Conservation (phyloP, 2,329 filamentous ascomycete species). For the Lasiodiplodia sp. region DNA sequence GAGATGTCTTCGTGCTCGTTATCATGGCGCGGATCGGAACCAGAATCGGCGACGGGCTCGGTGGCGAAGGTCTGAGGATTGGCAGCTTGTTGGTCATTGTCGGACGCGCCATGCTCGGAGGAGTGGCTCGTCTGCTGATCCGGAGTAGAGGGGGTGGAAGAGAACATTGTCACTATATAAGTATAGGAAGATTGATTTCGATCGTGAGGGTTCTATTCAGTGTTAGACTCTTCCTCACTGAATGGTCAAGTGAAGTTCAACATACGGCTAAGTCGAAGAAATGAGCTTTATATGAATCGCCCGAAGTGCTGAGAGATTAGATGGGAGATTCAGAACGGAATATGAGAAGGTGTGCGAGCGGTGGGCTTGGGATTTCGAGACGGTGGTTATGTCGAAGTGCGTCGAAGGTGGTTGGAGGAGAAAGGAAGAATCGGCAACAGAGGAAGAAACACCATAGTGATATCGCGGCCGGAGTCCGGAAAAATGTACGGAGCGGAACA, state of each 20-base stretch:
- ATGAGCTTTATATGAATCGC: no score
- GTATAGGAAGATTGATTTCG: no score
- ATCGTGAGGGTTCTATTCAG: no score
- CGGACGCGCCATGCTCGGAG: background rate
- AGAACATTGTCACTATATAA: background rate
- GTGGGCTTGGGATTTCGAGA: background rate
- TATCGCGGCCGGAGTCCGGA: background rate
- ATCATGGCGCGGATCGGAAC: slow-evolving; percentile 34
- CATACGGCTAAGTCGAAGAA: no score
- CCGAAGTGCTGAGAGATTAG: no score
- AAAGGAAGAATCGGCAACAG: background rate
- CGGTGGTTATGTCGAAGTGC: background rate
- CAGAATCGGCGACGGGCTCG: background rate
- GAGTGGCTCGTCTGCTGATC: background rate
- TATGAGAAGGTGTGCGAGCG: no score
- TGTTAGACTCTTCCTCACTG: no score
- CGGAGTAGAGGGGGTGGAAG: accelerated
- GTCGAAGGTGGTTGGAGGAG: background rate
- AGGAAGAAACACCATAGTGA: background rate
- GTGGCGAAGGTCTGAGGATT: background rate
- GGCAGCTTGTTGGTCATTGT: background rate
- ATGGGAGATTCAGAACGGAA: no score
- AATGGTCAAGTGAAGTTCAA: no score
- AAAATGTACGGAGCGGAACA: background rate
- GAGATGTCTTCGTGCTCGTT: slow-evolving; percentile 45